Base-by-base conservation (phyloP, 164 flowering plant species). In the Chloranthus sessilifolius region DNA sequence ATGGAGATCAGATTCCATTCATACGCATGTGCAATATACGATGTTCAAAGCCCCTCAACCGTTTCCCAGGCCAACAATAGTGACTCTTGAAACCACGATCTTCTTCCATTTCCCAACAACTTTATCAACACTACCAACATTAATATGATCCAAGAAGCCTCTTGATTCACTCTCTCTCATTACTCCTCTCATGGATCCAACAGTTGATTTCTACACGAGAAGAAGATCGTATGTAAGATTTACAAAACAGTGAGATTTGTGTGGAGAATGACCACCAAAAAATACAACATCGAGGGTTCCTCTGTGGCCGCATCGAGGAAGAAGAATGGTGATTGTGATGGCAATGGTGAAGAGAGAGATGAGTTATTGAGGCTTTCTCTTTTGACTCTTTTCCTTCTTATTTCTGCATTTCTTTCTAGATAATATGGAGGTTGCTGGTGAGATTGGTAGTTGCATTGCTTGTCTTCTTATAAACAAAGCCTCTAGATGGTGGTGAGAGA, bases 41-140 rank as follows among this genome's bases (percentile, higher is more conserved):
- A 47, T 11, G 50, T 47, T 3, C 50, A 47, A 19, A 47, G 50
- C 50, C 50, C 50, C 10, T 28, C 50, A n/a, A n/a, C n/a, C 21
- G 3, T 16, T 23, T 47, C 36, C 50, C 50, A 47, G 9, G 36
- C 36, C 5, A 47, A 47, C 50, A 47, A 23, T 22, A 28, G 35
- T 12, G 50, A 47, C 6, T n/a, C 11, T 36, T 2, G 36, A 19
- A 28, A 7, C 50, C 34, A 46, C 50, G 25, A 31, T 36, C 50
- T 47, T 36, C 29, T 36, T 19, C 50, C 35, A 2, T 47, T n/a
- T 3, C 36, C 50, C 36, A 19, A 17, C 27, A 29, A 0, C 36
- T 8, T 29, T 19, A 10, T 2, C 35, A 15, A 8, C 34, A n/a
- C 19, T 29, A 28, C 7, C 14, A 9, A 17, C 19, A 16, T 9